A percentile compares a stretch with the other conserved stretches of the same genome.
phyloP scores from a whole-genome alignment of 179 eudicot species.

The Silene coronaria region DNA sequence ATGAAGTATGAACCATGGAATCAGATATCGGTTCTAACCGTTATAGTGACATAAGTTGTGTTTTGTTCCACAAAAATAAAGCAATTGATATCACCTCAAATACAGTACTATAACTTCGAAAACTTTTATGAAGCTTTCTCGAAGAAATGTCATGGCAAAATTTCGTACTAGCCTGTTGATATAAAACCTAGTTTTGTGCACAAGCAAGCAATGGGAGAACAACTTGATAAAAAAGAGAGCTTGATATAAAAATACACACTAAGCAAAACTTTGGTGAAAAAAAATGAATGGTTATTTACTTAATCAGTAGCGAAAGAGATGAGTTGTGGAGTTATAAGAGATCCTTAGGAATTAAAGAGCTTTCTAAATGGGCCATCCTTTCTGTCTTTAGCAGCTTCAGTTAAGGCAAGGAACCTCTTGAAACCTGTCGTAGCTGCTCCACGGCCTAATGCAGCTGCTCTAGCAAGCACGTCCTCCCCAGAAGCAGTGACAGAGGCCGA shows the following conservation, averaged over 20 bases:
- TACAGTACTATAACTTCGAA: background rate
- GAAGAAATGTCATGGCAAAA: background rate
- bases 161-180: background rate
- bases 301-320: background rate
- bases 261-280: background rate
- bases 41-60: background rate
- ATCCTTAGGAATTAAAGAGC: slow-evolving; percentile 62
- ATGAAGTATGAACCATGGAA: no score
- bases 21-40: no score
- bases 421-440: slow-evolving; percentile 95
- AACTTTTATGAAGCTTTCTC: background rate
- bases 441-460: slow-evolving; percentile 96
- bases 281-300: background rate
- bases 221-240: no score
- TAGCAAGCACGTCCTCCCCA: slow-evolving; percentile 81
- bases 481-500: slow-evolving; percentile 43
- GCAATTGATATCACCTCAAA: background rate
- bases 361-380: slow-evolving; percentile 91
- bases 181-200: background rate
- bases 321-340: background rate
- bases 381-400: slow-evolving; percentile 92
- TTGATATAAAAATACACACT: background rate
- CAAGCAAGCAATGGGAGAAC: background rate
- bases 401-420: slow-evolving; percentile 83
- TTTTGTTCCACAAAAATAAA: background rate